Evolutionary conservation across 352 stramenopile species (phyloP).

Genomic region (Nothophytophthora sp.): DNA sequence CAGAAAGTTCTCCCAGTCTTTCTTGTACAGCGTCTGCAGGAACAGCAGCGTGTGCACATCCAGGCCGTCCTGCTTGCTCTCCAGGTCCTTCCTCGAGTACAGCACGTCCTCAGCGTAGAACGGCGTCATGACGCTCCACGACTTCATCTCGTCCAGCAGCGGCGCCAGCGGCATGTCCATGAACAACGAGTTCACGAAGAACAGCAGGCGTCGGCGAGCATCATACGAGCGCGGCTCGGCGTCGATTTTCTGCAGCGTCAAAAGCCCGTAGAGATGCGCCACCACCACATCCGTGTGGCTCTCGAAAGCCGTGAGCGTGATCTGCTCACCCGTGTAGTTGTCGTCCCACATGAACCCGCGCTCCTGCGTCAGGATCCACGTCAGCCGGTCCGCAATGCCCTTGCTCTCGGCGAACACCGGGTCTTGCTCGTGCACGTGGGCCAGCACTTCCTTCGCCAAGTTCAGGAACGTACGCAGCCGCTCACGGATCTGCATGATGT

Average conservation of each 20-base stretch:
- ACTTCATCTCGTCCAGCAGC: slow-evolving; percentile 98
- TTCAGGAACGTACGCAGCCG: slow-evolving; percentile 95
- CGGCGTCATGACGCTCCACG: slow-evolving; percentile 98
- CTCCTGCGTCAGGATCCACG: slow-evolving; percentile 96
- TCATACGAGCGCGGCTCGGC: slow-evolving; percentile 97
- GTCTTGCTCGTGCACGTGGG: slow-evolving; percentile 74
- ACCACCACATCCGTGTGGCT: slow-evolving; percentile 78
- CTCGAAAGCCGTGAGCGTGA: slow-evolving; percentile 89
- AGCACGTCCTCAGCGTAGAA: slow-evolving; percentile 99
- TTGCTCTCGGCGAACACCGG: slow-evolving; percentile 85
- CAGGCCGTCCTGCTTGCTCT: slow-evolving; percentile 94
- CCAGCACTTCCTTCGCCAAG: slow-evolving; percentile 89
- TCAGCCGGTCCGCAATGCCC: slow-evolving; percentile 94
- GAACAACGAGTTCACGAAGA: slow-evolving; percentile 99
- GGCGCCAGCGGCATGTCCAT: slow-evolving; percentile 99
- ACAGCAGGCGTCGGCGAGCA: slow-evolving; percentile 94
- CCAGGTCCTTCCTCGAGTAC: slow-evolving; percentile 97
- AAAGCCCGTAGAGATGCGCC: slow-evolving; percentile 92
- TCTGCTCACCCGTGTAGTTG: slow-evolving; percentile 95
- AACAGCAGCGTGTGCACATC: slow-evolving; percentile 88
- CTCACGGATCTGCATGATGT: slow-evolving; percentile 94
- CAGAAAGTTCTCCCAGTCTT: slow-evolving; percentile 98
- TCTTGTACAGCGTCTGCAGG: slow-evolving; percentile 97
- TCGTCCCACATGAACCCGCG: slow-evolving; percentile 99
- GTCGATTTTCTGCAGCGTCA: slow-evolving; percentile 97